phyloP scores from a whole-genome alignment of 179 eudicot species.

The Beta macrorhiza region DNA sequence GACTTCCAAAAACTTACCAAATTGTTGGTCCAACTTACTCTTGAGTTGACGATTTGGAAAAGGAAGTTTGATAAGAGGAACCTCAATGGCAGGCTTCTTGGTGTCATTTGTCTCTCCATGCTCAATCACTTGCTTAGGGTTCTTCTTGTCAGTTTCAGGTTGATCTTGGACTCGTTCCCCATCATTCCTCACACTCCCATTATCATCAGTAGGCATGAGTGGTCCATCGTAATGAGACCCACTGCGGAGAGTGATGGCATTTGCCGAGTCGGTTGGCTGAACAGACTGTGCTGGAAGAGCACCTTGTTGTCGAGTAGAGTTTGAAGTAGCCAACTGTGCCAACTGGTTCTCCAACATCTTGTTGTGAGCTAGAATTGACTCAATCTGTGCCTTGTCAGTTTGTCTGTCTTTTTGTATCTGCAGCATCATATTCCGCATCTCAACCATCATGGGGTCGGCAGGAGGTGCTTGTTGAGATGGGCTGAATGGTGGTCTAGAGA shows the following conservation, averaged over 20 bases:
- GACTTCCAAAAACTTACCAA: too few species aligned
- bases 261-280: background rate
- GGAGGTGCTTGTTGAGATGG: background rate
- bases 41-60: too few species aligned
- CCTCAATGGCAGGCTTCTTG: too few species aligned
- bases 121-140: too few species aligned
- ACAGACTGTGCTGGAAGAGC: background rate
- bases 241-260: background rate
- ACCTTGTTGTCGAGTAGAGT: background rate
- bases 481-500: background rate
- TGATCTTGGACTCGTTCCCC: too few species aligned
- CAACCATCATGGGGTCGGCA: background rate
- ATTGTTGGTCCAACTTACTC: too few species aligned
- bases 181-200: too few species aligned
- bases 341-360: background rate
- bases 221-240: background rate
- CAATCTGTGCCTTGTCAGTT: background rate
- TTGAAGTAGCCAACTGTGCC: background rate
- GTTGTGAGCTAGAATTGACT: background rate
- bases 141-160: too few species aligned
- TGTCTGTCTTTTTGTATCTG: background rate
- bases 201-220: background rate
- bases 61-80: too few species aligned
- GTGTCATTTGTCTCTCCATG: too few species aligned
- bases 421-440: background rate